Conservation (phyloP, 495 filamentous ascomycete species). For the Aspergillus indologenus region DNA sequence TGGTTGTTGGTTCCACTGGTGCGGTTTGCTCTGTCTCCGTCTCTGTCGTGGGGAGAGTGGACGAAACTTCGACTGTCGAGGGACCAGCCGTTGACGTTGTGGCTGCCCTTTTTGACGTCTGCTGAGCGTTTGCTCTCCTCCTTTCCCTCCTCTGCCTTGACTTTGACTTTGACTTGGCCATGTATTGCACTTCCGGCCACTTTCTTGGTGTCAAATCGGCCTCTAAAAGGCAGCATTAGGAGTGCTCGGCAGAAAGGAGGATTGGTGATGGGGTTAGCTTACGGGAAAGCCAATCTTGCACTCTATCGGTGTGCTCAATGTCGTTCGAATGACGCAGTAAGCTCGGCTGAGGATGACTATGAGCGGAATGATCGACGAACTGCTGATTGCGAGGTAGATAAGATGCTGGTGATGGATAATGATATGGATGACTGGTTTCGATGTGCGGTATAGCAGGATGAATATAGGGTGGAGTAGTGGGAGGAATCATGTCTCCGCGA, state of each 20-base stretch:
- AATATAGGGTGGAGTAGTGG: neutral
- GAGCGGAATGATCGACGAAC: neutral
- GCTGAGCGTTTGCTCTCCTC: too few species aligned
- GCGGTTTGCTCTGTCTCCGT: too few species aligned
- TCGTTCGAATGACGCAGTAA: neutral
- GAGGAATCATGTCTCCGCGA: too few species aligned
- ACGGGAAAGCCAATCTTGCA: neutral
- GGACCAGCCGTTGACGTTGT: too few species aligned
- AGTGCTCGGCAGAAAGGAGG: neutral
- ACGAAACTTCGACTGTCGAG: too few species aligned
- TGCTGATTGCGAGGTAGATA: neutral
- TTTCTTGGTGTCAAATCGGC: neutral
- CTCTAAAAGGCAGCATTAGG: neutral
- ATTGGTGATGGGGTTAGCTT: neutral
- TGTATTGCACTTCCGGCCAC: neutral
- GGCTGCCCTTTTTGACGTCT: too few species aligned
- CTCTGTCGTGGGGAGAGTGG: too few species aligned
- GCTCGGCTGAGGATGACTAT: neutral
- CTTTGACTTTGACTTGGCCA: neutral
- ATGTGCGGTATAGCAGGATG: too few species aligned
- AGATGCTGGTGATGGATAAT: neutral
- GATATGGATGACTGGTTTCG: too few species aligned
- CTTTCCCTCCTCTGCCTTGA: neutral
- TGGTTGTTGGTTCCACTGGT: neutral
- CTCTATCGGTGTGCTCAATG: neutral